Evolutionary conservation across 768 basidiomycete genomes (phyloP), one percentile per base, ranked within the genome.

Genomic region (Leccinum longicurvipes): DNA sequence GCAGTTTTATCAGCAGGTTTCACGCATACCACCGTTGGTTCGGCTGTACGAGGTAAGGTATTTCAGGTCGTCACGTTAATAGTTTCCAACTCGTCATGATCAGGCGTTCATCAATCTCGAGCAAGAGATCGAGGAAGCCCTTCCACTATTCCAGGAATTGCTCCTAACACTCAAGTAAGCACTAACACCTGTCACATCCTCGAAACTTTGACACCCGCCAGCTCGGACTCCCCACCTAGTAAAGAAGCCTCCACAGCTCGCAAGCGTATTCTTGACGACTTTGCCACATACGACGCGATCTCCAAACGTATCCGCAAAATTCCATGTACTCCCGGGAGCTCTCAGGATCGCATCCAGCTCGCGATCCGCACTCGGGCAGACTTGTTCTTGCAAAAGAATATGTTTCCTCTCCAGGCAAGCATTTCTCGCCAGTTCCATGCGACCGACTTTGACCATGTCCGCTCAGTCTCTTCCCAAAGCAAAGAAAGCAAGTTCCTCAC

Each of bases 121-220:
- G 74, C 80, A 82, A 51, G 94, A 98, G 61, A 94, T 98, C n/a
- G 90, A 93, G 67, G 88, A 87, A 29, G 74, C 83, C 2, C 78
- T 98, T 4, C 93, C 93, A 3, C 84, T 87, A 59, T 95, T 96
- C 67, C 92, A 96, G 63, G 93, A 96, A 65, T 77, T 94, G 24
- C 70, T 97, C 27, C 68, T 89, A 41, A 82, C 79, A 10, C 76
- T 95, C 32, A 87, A 75, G 89, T 91, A 55, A 55, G 28, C 9
- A 29, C 34, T 14, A 19, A 24, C 11, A 15, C 28, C 25, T 24
- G 31, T 19, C 28, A 51, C 36, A 74, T 34, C 71, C 32, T 23
- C 17, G 17, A 44, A 31, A n/a, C 29, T 49, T 15, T 42, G 8
- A 41, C 23, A 15, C 27, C 41, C 41, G 6, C 29, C 48, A 73